Evolutionary conservation across 352 stramenopile genomes (phyloP).

Genomic region (Halophytophthora polymorphica): DNA sequence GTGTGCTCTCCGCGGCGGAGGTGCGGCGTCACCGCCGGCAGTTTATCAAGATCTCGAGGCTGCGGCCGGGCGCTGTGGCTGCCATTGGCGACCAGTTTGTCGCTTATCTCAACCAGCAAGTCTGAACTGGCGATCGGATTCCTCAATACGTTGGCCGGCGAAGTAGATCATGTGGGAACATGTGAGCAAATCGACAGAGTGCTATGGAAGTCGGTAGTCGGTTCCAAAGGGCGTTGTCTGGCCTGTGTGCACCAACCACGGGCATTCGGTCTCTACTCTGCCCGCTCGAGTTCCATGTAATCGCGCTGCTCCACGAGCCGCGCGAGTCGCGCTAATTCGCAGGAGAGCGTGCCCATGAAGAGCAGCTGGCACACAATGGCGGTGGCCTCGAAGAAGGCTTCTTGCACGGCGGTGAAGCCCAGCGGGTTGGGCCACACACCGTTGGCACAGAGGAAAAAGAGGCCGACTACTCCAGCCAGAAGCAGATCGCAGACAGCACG

Average conservation of each 20-base stretch:
- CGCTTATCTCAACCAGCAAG: conserved; percentile 76
- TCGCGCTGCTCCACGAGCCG: conserved; percentile 60
- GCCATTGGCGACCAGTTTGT: conserved; percentile 68
- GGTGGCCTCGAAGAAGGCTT: conserved; percentile 81
- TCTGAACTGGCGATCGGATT: conserved; percentile 16
- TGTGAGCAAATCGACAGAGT: too few species aligned
- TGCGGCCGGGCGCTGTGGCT: conserved; percentile 48
- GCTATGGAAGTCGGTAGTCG: too few species aligned
- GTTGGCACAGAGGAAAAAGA: conserved; percentile 84
- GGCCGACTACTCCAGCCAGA: conserved; percentile 34
- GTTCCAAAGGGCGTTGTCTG: too few species aligned
- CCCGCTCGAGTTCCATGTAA: conserved; percentile 56
- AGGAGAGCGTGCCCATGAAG: conserved; percentile 84
- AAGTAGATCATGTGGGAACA: conserved; percentile 1
- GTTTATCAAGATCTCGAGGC: conserved; percentile 78
- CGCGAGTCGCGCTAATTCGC: conserved; percentile 60
- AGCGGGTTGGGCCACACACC: conserved; percentile 74
- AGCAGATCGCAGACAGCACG: neutral
- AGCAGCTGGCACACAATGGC: conserved; percentile 86
- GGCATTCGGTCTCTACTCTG: conserved; percentile 29
- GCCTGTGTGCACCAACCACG: too few species aligned
- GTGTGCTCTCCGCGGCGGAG: conserved; percentile 52
- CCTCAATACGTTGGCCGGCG: neutral
- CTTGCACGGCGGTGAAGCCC: conserved; percentile 74
- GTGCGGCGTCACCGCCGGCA: conserved; percentile 69